Conservation (phyloP, 441 rosid species). For the Kokia cookei region DNA sequence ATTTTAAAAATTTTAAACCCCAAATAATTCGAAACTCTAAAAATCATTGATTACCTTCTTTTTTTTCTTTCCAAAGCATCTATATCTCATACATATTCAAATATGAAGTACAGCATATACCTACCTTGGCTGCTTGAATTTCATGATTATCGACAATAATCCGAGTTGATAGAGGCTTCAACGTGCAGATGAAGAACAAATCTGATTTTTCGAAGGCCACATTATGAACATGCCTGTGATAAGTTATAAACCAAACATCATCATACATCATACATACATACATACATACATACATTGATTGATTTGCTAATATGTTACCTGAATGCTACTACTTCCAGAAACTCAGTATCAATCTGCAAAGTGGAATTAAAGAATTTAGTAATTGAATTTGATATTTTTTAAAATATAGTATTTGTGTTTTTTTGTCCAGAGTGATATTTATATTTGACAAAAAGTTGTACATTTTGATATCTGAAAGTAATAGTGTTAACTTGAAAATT, state of each 20-base stretch:
- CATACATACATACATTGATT: neutral
- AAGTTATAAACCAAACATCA: neutral
- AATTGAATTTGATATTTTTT: no score
- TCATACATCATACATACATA: neutral
- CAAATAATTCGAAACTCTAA: no score
- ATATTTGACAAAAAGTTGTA: no score
- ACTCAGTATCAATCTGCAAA: conserved; percentile 71
- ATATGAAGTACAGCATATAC: neutral
- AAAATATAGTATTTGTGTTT: no score
- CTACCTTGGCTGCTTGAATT: conserved; percentile 82
- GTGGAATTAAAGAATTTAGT: conserved; percentile 4
- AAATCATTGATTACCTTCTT: no score
- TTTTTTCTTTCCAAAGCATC: neutral
- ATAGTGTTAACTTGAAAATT: no score
- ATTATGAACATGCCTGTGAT: conserved; percentile 80
- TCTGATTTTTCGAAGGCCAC: conserved; percentile 85
- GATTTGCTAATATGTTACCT: conserved; percentile 28
- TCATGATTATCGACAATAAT: conserved; percentile 58
- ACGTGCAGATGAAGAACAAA: conserved; percentile 87
- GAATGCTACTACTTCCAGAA: conserved; percentile 78
- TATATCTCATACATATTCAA: neutral
- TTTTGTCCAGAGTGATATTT: no score
- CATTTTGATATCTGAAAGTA: no score
- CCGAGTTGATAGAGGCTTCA: conserved; percentile 59
- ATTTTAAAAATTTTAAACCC: no score